These are phyloP conservation scores for Solanum hybrid DNA, from an alignment of 305 asterid species.

Conservation along the genomic window DNA sequence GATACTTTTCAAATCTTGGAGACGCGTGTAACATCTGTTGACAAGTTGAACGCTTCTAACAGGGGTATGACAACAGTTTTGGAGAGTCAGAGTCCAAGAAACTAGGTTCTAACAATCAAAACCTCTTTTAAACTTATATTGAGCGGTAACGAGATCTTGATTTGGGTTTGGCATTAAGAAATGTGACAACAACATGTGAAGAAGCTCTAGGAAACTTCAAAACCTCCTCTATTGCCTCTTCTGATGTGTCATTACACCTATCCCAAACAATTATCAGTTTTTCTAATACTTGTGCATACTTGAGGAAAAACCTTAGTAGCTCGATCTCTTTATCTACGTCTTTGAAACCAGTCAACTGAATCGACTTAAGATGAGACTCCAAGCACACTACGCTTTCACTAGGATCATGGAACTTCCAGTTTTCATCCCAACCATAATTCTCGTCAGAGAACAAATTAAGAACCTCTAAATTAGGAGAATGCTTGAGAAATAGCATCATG, in stretches of 20 bases:
- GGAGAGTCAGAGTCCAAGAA: neutral
- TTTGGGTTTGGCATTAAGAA: neutral
- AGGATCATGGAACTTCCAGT: neutral
- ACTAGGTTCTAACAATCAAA: neutral
- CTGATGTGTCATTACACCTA: neutral
- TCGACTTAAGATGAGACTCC: neutral
- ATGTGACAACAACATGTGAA: neutral
- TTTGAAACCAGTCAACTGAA: neutral
- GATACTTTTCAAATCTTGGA: neutral
- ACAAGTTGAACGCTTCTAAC: neutral
- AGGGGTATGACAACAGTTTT: neutral
- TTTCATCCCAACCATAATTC: neutral
- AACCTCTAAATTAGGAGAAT: neutral
- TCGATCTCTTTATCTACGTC: neutral
- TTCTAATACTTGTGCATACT: neutral
- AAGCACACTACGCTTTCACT: neutral
- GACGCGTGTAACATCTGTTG: neutral
- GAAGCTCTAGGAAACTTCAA: constrained; percentile 3
- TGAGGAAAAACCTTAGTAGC: neutral
- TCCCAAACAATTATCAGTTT: neutral
- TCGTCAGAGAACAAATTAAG: neutral
- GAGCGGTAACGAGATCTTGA: neutral
- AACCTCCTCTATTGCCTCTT: neutral
- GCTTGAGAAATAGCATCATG: neutral
- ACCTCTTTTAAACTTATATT: neutral